Conservation (phyloP, 192 early-diverging fungal species). For the Entomortierella lignicola region DNA sequence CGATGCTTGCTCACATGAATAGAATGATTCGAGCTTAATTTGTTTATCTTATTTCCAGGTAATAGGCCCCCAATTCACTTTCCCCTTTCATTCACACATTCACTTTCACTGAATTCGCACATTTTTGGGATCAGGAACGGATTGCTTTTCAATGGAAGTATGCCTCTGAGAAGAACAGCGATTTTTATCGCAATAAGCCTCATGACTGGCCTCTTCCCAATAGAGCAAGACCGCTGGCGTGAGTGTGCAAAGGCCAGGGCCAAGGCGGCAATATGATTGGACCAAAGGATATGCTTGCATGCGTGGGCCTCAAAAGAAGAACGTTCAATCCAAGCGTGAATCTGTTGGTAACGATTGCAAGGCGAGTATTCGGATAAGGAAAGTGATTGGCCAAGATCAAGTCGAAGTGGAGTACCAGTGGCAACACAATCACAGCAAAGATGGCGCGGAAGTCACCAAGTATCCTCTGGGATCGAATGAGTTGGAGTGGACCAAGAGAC, state of each 20-base stretch:
- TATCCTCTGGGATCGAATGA: not conserved
- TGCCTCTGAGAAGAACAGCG: not conserved
- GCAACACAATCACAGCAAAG: slow-evolving; percentile 4
- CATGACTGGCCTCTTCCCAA: not conserved
- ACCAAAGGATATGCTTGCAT: not conserved
- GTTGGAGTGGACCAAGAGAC: not conserved
- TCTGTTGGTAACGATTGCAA: not conserved
- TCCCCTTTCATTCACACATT: not conserved
- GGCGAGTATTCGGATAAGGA: not conserved
- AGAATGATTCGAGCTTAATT: not conserved
- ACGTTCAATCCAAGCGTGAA: not conserved
- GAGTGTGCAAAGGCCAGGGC: not conserved
- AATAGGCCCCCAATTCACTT: not conserved
- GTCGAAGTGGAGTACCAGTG: slow-evolving; percentile 1
- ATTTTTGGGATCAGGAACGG: slow-evolving; percentile 7
- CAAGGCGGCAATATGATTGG: not conserved
- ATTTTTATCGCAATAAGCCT: not conserved
- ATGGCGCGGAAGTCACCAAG: not conserved
- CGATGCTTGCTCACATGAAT: not conserved
- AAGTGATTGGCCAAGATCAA: slow-evolving; percentile 7
- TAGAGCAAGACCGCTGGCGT: not conserved
- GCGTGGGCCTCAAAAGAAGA: not conserved
- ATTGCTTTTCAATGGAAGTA: slow-evolving; percentile 7
- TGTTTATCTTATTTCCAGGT: not conserved
- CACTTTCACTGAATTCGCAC: not conserved